Base-by-base conservation (phyloP, 352 stramenopile genomes). In the Poterioochromonas sp. region DNA sequence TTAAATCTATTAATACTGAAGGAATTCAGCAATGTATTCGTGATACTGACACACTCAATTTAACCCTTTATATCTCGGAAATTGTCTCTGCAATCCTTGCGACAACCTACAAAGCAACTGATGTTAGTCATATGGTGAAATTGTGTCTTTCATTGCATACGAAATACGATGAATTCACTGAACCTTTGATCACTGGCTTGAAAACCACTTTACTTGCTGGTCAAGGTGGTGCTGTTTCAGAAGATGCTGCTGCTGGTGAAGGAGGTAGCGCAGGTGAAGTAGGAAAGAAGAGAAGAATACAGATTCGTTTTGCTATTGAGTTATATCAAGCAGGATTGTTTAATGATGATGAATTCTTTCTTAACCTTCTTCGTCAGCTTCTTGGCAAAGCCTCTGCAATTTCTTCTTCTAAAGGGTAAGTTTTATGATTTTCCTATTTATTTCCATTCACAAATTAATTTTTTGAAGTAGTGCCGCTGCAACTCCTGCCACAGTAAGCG, bases 111-210 rank as follows among this genome's bases (percentile, higher is more conserved):
- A 74, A 74, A 54, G 65, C 65, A 3, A 74, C 65, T 51, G 65
- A 74, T 58, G 39, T 54, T 34, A 3, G 15, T 20, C 11, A 74
- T 74, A 37, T 74, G 5, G 41, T 74, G 5, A 74, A 74, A 54
- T 34, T 74, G 1, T 74, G 40, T 40, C 1, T 58, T 35, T 51
- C 18, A 40, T 54, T 74, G 26, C 65, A 74, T 74, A 34, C 12
- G 15, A 74, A 35, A 54, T 74, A 74, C 40, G 65, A 74, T 35
- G 65, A 74, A 26, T 74, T 74, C 65, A 74, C 65, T 37, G 41
- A 54, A 58, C 65, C 65, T 1, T 54, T 74, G 12, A 35, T 74
- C 1, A 58, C 5, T 35, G 65, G 65, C 3, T n/a, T 74, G 39
- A 74, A 74, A 54, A 54, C 37, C 3, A 35, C n/a, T 35, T 54